Evolutionary conservation across 495 filamentous ascomycete genomes (phyloP).

Genomic region (Barbatosphaeria neglecta): DNA sequence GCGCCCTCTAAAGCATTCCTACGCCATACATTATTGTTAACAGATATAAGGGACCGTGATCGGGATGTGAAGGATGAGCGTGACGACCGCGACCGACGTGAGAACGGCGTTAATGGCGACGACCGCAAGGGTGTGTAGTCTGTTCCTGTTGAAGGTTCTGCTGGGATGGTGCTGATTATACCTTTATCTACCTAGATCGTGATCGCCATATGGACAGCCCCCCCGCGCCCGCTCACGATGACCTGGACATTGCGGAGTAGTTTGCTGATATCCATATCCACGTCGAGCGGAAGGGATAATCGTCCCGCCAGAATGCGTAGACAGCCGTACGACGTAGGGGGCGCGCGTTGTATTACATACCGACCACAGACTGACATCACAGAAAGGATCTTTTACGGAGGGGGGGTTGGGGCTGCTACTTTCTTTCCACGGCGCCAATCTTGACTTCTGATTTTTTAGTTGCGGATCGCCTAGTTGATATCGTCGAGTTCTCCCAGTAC

Average conservation of each 20-base stretch:
- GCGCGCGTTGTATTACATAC: no score
- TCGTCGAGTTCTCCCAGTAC: neutral
- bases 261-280: neutral
- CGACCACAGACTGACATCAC: neutral
- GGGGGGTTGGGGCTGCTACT: neutral
- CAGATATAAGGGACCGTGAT: conserved; percentile 46
- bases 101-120: conserved; percentile 62
- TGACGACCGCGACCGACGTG: conserved; percentile 49
- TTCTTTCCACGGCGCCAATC: neutral
- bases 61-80: conserved; percentile 40
- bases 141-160: conserved; percentile 1
- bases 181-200: neutral
- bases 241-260: conserved; percentile 94
- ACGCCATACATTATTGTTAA: neutral
- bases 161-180: neutral
- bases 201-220: conserved; percentile 50
- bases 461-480: neutral
- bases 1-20: conserved; percentile 31
- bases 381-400: neutral
- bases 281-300: neutral
- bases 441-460: neutral
- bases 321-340: no score
- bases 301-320: no score
- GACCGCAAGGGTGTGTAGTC: conserved; percentile 71
- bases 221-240: conserved; percentile 72